These are phyloP conservation scores for Seminavis robusta DNA, from an alignment of 108 stramenopile species.

Conservation along the genomic window DNA sequence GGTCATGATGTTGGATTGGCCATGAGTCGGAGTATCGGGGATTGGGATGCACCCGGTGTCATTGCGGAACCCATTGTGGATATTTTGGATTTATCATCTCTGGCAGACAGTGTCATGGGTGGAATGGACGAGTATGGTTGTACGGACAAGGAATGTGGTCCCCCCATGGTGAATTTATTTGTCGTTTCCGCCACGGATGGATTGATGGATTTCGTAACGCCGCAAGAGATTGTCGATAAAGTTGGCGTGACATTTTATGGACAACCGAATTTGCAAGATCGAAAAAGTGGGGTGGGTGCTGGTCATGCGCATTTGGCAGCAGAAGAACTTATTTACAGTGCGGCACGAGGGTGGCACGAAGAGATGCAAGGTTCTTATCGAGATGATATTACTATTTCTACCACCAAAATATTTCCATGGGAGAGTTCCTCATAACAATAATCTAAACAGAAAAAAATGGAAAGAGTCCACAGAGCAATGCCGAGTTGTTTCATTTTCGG, in stretches of 20 bases:
- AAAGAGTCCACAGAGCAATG: too few relatives aligned
- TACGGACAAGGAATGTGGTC: conserved; percentile 2
- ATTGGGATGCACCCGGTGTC: conserved; percentile 53
- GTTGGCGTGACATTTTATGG: conserved; percentile 55
- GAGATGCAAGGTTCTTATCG: conserved; percentile 72
- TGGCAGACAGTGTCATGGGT: background rate
- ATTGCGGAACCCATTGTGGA: conserved; percentile 59
- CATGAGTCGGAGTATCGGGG: conserved; percentile 61
- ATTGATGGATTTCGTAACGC: conserved; percentile 61
- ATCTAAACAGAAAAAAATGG: too few relatives aligned
- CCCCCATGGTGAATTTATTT: conserved; percentile 63
- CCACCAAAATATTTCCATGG: conserved; percentile 35
- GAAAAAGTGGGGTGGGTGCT: too few relatives aligned
- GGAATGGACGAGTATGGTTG: background rate
- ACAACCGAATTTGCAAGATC: background rate
- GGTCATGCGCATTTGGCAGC: conserved; percentile 60
- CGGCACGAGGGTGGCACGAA: conserved; percentile 73
- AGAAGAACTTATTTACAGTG: conserved; percentile 67
- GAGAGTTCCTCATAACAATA: too few relatives aligned
- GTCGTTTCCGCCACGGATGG: conserved; percentile 79
- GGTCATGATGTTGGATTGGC: conserved; percentile 50
- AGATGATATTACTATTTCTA: conserved; percentile 81
- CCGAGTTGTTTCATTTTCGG: too few relatives aligned
- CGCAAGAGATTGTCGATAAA: conserved; percentile 48
- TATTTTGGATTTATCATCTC: conserved; percentile 28